phyloP scores from a whole-genome alignment of 371 early-diverging fungal species.

The Rhizopus sp. region DNA sequence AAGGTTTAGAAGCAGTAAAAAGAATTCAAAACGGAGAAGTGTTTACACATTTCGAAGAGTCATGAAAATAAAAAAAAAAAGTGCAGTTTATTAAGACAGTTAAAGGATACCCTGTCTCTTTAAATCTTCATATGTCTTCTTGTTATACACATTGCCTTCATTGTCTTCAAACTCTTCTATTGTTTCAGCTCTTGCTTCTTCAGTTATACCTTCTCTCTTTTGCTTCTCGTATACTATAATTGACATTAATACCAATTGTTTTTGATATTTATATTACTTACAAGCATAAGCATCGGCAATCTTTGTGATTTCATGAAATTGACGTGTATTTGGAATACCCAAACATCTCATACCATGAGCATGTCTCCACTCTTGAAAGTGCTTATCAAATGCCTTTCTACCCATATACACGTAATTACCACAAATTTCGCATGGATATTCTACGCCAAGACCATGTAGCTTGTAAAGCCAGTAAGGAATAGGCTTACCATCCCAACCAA shows the following conservation, averaged over 20 bases:
- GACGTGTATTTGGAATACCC: slow-evolving; percentile 92
- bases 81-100: slow-evolving; percentile 8
- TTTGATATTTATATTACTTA: slow-evolving; percentile 47
- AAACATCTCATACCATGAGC: slow-evolving; percentile 93
- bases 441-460: slow-evolving; percentile 93
- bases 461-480: slow-evolving; percentile 99
- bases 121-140: slow-evolving; percentile 95
- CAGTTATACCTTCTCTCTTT: slow-evolving; percentile 63
- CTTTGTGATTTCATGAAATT: slow-evolving; percentile 92
- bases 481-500: slow-evolving; percentile 99
- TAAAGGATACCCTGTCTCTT: slow-evolving; percentile 90
- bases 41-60: slow-evolving; percentile 23
- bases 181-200: slow-evolving; percentile 69
- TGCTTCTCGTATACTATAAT: slow-evolving; percentile 83
- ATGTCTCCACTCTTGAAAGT: slow-evolving; percentile 96
- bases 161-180: slow-evolving; percentile 97
- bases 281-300: slow-evolving; percentile 91
- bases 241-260: not conserved
- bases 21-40: slow-evolving; percentile 33
- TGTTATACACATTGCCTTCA: slow-evolving; percentile 97
- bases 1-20: slow-evolving; percentile 47
- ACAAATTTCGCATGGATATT: slow-evolving; percentile 97
- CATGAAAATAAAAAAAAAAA: slow-evolving; percentile 6
- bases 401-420: slow-evolving; percentile 97
- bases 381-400: slow-evolving; percentile 94